Conservation (phyloP, 83 land plant species). For the Picea abies region DNA sequence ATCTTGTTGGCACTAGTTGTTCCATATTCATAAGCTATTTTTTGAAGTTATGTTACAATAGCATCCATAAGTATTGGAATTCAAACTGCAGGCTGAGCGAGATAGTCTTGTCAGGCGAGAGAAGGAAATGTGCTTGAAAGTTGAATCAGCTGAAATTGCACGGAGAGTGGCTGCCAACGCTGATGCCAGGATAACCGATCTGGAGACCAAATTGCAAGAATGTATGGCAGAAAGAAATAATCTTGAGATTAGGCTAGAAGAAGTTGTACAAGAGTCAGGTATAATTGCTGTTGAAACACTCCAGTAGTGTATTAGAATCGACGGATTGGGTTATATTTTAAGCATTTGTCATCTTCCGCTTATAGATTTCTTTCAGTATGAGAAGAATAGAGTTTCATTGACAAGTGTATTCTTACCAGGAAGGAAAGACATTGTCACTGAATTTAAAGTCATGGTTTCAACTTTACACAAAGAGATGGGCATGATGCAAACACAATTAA, state of each 20-base stretch:
- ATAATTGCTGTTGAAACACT: not conserved
- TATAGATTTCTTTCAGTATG: slow-evolving; percentile 10
- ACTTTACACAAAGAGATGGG: slow-evolving; percentile 84
- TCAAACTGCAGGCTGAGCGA: not conserved
- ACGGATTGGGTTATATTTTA: not conserved
- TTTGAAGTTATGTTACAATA: not conserved
- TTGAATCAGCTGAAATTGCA: not conserved
- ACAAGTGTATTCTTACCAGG: slow-evolving; percentile 35
- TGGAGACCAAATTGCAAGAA: not conserved
- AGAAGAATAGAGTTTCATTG: slow-evolving; percentile 10
- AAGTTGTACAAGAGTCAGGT: slow-evolving; percentile 36
- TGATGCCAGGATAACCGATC: not conserved
- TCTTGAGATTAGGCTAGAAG: slow-evolving; percentile 25
- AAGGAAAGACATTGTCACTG: slow-evolving; percentile 78
- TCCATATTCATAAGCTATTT: not conserved
- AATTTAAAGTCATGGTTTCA: slow-evolving; percentile 79
- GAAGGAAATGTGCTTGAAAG: not conserved
- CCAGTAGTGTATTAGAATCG: too few species aligned
- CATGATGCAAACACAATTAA: slow-evolving; percentile 77
- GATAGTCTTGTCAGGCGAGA: not conserved
- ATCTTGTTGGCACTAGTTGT: not conserved
- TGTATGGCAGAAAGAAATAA: not conserved
- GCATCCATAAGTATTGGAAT: not conserved
- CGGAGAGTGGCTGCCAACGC: not conserved
- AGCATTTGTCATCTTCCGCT: not conserved